These are phyloP conservation scores for Diaporthe citriasiana DNA, from an alignment of 2,329 filamentous ascomycete species.

Conservation along the genomic window DNA sequence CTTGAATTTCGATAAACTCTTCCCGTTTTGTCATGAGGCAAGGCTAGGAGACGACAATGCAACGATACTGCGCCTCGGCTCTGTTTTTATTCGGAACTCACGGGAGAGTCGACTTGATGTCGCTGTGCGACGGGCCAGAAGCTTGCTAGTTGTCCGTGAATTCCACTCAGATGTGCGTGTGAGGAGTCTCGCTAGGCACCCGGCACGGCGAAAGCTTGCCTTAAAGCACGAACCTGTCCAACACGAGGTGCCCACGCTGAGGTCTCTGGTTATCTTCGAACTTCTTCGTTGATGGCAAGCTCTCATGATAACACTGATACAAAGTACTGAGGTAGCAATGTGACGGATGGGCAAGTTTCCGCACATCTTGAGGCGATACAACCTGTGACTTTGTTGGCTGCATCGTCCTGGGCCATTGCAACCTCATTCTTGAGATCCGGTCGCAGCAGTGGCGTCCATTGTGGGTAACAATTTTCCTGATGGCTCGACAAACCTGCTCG, in stretches of 20 bases:
- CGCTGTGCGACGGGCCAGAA: background rate
- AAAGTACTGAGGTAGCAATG: conserved; percentile 21
- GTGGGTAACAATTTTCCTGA: conserved; percentile 10
- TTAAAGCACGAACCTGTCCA: background rate
- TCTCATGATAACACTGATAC: conserved; percentile 2
- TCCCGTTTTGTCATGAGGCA: conserved; percentile 11
- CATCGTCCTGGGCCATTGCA: background rate
- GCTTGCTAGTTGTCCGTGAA: background rate
- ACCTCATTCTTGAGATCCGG: conserved; percentile 5
- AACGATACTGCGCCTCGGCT: background rate
- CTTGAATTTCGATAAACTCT: conserved; percentile 31
- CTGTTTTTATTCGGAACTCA: too few species aligned
- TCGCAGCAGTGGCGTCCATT: conserved; percentile 3
- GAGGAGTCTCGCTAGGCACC: background rate
- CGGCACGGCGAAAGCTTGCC: background rate
- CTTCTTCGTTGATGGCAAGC: background rate
- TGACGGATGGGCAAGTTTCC: conserved; percentile 12
- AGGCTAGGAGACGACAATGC: background rate
- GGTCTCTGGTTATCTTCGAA: background rate
- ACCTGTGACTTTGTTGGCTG: background rate
- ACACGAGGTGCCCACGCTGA: background rate
- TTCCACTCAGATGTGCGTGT: too few species aligned
- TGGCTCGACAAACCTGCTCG: background rate
- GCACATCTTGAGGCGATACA: conserved; percentile 5
- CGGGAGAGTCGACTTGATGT: background rate